Conservation (phyloP, 805 yeast species). For the Barnettozyma sucrosica region DNA sequence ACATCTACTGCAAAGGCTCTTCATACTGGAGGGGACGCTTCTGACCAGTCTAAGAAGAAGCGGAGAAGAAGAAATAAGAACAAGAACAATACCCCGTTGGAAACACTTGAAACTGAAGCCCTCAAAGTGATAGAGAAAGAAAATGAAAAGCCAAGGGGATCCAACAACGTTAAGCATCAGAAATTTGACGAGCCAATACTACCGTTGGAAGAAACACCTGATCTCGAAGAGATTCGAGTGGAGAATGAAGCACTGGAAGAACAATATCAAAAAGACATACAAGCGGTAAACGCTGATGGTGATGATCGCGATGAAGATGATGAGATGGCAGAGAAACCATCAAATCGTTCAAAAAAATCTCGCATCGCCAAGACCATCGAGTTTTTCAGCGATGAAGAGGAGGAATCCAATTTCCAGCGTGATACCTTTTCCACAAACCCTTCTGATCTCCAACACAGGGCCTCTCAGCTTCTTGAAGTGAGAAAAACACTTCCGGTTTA, state of each 20-base stretch:
- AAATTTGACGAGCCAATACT: background rate
- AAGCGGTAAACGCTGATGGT: background rate
- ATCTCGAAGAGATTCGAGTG: background rate
- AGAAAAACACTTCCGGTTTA: slow-evolving; percentile 70
- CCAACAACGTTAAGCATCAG: slow-evolving; percentile 4
- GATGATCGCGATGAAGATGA: background rate
- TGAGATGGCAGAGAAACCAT: slow-evolving; percentile 1
- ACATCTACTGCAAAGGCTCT: background rate
- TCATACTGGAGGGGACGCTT: slow-evolving; percentile 7
- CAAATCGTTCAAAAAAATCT: slow-evolving; percentile 6
- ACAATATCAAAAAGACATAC: background rate
- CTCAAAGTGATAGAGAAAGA: slow-evolving; percentile 1
- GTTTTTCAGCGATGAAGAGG: slow-evolving; percentile 33
- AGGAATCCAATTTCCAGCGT: slow-evolving; percentile 18
- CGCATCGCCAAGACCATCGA: slow-evolving; percentile 28
- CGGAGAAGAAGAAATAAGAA: slow-evolving; percentile 16
- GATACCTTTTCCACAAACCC: slow-evolving; percentile 15
- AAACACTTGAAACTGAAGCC: slow-evolving; percentile 1
- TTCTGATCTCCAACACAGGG: slow-evolving; percentile 30
- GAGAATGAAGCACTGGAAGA: background rate
- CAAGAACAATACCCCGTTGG: slow-evolving; percentile 1
- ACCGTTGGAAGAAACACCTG: slow-evolving; percentile 1
- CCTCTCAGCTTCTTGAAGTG: slow-evolving; percentile 41
- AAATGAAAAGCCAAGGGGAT: background rate
- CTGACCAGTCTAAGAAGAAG: slow-evolving; percentile 10